Conservation (phyloP, 108 stramenopile genomes). For the Skeletonema potamos region DNA sequence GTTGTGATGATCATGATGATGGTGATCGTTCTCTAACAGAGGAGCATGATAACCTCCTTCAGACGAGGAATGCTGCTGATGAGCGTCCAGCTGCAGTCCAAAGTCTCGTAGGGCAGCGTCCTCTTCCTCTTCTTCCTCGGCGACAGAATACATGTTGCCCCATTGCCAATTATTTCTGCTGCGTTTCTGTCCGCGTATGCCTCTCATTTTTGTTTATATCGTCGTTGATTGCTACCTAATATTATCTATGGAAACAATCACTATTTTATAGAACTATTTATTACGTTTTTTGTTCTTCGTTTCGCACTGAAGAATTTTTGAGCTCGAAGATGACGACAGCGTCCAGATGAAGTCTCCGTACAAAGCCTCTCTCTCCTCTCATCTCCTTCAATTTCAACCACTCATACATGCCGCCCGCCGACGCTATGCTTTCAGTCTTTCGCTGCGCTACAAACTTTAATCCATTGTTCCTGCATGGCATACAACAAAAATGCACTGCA, state of each 20-base stretch:
- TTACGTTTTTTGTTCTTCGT: too few species aligned
- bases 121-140: constrained; percentile 14
- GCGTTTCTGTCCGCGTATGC: background rate
- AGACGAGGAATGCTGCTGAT: background rate
- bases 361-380: background rate
- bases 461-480: background rate
- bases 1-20: too few species aligned
- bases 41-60: constrained; percentile 18
- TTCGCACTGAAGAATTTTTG: background rate
- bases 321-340: background rate
- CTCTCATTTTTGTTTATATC: background rate
- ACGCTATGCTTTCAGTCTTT: too few species aligned
- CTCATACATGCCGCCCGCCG: too few species aligned
- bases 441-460: too few species aligned
- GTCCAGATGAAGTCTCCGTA: background rate
- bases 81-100: constrained; percentile 7
- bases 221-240: too few species aligned
- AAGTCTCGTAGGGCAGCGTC: constrained; percentile 23
- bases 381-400: background rate
- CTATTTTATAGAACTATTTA: too few species aligned
- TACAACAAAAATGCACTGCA: constrained; percentile 24
- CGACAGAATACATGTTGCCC: constrained; percentile 12
- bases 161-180: constrained; percentile 2
- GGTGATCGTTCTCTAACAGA: constrained; percentile 14
- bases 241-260: too few species aligned